Evolutionary conservation across 2,329 filamentous ascomycete genomes (phyloP).

Genomic region (Neobulgaria alba): DNA sequence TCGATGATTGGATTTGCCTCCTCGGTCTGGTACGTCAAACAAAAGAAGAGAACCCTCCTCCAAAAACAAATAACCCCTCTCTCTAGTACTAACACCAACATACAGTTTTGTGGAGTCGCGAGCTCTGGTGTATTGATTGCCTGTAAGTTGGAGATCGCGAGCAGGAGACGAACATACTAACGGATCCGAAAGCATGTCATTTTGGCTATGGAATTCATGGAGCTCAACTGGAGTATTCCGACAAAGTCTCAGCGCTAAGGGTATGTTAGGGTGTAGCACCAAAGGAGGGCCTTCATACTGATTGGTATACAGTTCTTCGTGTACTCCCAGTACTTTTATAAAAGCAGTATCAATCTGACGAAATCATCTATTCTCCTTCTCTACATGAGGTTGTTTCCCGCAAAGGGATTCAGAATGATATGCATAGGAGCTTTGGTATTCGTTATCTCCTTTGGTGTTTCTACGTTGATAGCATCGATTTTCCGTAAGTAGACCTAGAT

Average conservation of each 20-base stretch:
- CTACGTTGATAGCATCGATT: not conserved
- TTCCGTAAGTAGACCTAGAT: not conserved
- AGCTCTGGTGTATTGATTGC: not conserved
- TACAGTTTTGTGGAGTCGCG: not conserved
- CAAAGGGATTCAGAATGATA: not conserved
- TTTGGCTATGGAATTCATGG: not conserved
- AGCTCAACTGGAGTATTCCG: not conserved
- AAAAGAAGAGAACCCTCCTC: not conserved
- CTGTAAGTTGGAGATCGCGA: no score
- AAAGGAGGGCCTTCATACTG: constrained; percentile 17
- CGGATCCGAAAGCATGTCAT: not conserved
- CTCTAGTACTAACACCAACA: not conserved
- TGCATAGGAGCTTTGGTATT: constrained; percentile 5
- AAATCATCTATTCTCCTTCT: constrained; percentile 10
- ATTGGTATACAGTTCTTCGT: constrained; percentile 37
- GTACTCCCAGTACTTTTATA: constrained; percentile 37
- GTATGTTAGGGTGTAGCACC: constrained; percentile 26
- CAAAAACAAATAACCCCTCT: not conserved
- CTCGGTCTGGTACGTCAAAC: not conserved
- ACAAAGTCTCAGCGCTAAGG: not conserved
- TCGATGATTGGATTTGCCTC: constrained; percentile 2
- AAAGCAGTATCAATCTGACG: constrained; percentile 5
- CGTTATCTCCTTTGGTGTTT: constrained; percentile 1
- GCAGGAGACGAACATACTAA: no score
- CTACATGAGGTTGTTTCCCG: constrained; percentile 6